Percentiles rank a stretch among this genome's conserved stretches.
Conservation (phyloP, 768 basidiomycete species). For the Cystobasidium ongulense region DNA sequence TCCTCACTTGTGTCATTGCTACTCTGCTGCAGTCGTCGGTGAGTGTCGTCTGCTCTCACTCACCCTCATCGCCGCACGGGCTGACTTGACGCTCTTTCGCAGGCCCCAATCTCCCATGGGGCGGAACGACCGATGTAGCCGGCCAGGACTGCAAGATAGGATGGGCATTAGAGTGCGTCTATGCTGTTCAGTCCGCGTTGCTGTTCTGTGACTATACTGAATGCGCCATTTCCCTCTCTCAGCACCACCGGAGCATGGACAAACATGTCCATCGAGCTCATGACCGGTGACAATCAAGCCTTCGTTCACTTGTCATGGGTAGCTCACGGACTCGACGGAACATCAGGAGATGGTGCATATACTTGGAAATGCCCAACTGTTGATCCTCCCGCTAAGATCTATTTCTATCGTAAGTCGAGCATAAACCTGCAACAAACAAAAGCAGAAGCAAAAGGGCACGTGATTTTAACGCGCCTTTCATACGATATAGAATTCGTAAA, state of each 20-base stretch:
- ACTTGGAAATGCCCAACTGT: slow-evolving; percentile 34
- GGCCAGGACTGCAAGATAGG: slow-evolving; percentile 19
- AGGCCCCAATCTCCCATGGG: slow-evolving; percentile 11
- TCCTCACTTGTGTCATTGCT: neutral
- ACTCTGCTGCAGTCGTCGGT: neutral
- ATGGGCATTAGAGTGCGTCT: slow-evolving; percentile 17
- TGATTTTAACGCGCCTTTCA: neutral
- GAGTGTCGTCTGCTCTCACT: neutral
- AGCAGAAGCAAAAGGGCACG: neutral
- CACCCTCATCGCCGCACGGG: neutral
- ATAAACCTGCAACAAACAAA: no score
- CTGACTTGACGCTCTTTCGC: neutral
- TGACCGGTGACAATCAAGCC: slow-evolving; percentile 26
- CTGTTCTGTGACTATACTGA: neutral
- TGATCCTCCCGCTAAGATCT: slow-evolving; percentile 33
- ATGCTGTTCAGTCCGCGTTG: neutral
- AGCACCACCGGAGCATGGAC: slow-evolving; percentile 25
- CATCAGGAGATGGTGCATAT: slow-evolving; percentile 9
- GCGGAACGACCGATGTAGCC: slow-evolving; percentile 12
- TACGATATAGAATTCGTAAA: slow-evolving; percentile 28
- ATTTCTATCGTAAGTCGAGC: slow-evolving; percentile 37
- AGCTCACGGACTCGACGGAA: slow-evolving; percentile 33
- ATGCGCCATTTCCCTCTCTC: neutral
- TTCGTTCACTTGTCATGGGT: slow-evolving; percentile 35
- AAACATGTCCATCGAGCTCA: slow-evolving; percentile 27